Evolutionary conservation across 2,329 filamentous ascomycete genomes (phyloP).

Genomic region (Hypoxylon sp.): DNA sequence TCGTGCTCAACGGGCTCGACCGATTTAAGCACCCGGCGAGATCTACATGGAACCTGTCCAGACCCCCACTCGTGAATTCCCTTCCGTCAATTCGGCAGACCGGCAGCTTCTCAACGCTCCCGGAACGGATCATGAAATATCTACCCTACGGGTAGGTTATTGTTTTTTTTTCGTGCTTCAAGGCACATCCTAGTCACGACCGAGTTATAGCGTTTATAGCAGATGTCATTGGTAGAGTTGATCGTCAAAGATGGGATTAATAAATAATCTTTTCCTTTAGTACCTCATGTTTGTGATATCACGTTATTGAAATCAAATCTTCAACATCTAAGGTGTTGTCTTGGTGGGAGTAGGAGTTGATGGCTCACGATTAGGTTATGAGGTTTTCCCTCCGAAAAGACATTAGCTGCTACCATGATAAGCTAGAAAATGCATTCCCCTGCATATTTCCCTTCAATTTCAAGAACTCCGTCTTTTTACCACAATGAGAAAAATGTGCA

Average conservation of each 20-base stretch:
- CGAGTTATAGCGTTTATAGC: neutral
- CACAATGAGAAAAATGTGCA: too few relatives aligned
- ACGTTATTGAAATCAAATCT: neutral
- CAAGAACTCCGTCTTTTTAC: too few relatives aligned
- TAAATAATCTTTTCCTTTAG: neutral
- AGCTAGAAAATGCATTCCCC: too few relatives aligned
- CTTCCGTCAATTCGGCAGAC: constrained; percentile 6
- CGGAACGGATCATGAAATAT: neutral
- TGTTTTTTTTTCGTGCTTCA: constrained; percentile 7
- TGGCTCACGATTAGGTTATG: too few relatives aligned
- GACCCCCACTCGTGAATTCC: too few relatives aligned
- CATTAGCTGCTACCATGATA: too few relatives aligned
- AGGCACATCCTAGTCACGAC: constrained; percentile 1
- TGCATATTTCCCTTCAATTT: too few relatives aligned
- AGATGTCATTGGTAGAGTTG: constrained; percentile 9
- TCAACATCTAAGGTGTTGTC: neutral
- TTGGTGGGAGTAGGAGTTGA: too few relatives aligned
- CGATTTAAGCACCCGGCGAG: neutral
- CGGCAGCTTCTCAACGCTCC: constrained; percentile 9
- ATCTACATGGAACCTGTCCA: too few relatives aligned
- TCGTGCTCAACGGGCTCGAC: constrained; percentile 6
- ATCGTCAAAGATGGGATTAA: neutral
- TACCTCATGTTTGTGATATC: neutral
- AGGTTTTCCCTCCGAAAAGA: too few relatives aligned
- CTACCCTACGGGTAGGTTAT: neutral